Evolutionary conservation across 257 asterid genomes (phyloP).

Genomic region (Penstemon barbatus): DNA sequence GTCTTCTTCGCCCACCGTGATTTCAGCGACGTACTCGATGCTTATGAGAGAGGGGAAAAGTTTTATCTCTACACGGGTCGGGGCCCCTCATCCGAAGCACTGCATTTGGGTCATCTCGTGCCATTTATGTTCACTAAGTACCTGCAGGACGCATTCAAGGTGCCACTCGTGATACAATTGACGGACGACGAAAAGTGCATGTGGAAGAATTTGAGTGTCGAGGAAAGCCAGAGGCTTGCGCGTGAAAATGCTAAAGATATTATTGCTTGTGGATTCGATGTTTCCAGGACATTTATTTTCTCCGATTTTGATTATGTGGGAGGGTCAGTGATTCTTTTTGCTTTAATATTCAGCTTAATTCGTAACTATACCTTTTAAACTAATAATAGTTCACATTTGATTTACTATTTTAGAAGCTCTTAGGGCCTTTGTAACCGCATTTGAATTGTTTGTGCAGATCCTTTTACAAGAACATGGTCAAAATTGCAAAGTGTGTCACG

Average conservation of each 20-base stretch:
- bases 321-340: constrained; percentile 56
- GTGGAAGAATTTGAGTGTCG: constrained; percentile 92
- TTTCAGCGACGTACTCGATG: constrained; percentile 64
- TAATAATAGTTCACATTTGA: too few species aligned
- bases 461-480: constrained; percentile 90
- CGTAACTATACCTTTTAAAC: background rate
- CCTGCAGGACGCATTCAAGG: constrained; percentile 93
- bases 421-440: background rate
- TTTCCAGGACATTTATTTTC: constrained; percentile 88
- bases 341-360: background rate
- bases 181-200: constrained; percentile 97
- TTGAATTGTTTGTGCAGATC: constrained; percentile 48
- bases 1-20: constrained; percentile 96
- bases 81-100: constrained; percentile 94
- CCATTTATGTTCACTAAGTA: constrained; percentile 99
- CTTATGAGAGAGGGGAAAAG: constrained; percentile 79
- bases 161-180: constrained; percentile 88
- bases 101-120: constrained; percentile 94
- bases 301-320: constrained; percentile 90
- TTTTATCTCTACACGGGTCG: constrained; percentile 92
- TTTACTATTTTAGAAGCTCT: too few species aligned
- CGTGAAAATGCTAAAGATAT: constrained; percentile 98
- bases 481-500: constrained; percentile 79
- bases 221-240: constrained; percentile 93
- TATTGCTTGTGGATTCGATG: constrained; percentile 96